Evolutionary conservation across 192 early-diverging fungal genomes (phyloP), one percentile per base, ranked within the genome.

Genomic region (Umbelopsis sp.): DNA sequence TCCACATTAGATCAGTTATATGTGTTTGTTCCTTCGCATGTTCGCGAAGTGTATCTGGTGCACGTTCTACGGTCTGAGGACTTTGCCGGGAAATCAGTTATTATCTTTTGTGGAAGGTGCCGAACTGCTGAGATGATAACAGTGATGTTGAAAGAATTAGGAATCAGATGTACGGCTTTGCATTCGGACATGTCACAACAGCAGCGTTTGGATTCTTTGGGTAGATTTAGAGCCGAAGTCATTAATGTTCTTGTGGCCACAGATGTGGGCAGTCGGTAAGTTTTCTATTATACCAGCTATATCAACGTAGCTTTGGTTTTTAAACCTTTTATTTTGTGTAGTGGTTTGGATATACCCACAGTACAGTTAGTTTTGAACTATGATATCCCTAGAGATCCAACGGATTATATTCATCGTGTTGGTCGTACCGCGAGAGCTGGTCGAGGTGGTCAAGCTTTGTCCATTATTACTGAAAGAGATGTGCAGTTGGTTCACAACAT

Each of bases 341-440:
- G 97, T 86, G 98, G 98, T 74, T 83, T 99, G 37, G 98, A 99
- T 84, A 99, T 99, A 66, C 96, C 95, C 10, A 87, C 91, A 0
- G 98, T 99, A 3, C 84, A 95, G 50, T 73, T 93, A 64, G 98
- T 99, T 13, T 73, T 98, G 51, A 99, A 99, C 70, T 97, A 93
- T 80, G 94, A 99, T 74, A 87, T 99, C 21, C 97, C 98, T 10
- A 87, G 93, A 7, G 94, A 96, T 77, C 91, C 97, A 8, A 93
- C 95, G 47, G 96, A 97, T 76, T 99, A 99, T 68, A 94, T 99
- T 67, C 98, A 99, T 77, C 86, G 98, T 35, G 95, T 99, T 6
- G 98, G 98, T 58, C 92, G 98, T 81, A 98, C 98, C 7, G 98
- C 98, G 16, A 88, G 98, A 82, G 98, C 98, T 1, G 96, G 98